phyloP scores from a whole-genome alignment of 2,329 filamentous ascomycete species.

The Colletotrichum endophyticum region DNA sequence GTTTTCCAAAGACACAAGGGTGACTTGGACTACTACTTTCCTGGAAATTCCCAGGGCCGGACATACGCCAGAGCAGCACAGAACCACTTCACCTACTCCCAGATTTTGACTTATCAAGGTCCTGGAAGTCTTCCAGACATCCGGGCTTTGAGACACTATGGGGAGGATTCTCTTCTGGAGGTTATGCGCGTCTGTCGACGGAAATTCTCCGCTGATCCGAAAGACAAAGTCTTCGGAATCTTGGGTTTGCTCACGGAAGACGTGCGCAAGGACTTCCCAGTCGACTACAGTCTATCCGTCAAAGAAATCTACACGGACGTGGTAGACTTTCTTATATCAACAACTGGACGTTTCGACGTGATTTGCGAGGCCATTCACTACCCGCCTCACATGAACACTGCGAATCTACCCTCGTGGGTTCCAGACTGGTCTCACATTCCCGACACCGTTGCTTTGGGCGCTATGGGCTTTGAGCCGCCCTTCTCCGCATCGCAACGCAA shows the following conservation, averaged over 20 bases:
- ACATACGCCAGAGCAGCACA: neutral
- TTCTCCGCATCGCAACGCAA: constrained; percentile 27
- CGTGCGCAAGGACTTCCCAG: constrained; percentile 28
- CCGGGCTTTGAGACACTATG: neutral
- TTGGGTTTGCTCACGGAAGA: constrained; percentile 33
- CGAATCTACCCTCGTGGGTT: constrained; percentile 35
- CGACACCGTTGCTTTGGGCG: constrained; percentile 18
- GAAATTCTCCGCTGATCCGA: constrained; percentile 25
- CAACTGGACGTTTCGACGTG: constrained; percentile 32
- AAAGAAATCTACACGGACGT: constrained; percentile 38
- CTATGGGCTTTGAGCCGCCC: constrained; percentile 16
- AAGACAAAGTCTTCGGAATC: constrained; percentile 41
- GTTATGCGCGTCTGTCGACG: constrained; percentile 3
- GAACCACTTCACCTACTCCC: constrained; percentile 6
- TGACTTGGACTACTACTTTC: constrained; percentile 5
- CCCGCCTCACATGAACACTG: constrained; percentile 25
- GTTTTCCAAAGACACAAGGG: constrained; percentile 19
- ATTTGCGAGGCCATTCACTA: constrained; percentile 39
- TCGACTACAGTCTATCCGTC: constrained; percentile 34
- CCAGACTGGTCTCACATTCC: constrained; percentile 37
- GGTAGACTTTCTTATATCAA: constrained; percentile 32
- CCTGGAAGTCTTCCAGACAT: constrained; percentile 19
- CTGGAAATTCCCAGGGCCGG: neutral
- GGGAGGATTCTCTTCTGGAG: constrained; percentile 20
- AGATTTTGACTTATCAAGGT: constrained; percentile 18